Base-by-base conservation (phyloP, 306 rosid genomes). In the Carpinus fangiana region DNA sequence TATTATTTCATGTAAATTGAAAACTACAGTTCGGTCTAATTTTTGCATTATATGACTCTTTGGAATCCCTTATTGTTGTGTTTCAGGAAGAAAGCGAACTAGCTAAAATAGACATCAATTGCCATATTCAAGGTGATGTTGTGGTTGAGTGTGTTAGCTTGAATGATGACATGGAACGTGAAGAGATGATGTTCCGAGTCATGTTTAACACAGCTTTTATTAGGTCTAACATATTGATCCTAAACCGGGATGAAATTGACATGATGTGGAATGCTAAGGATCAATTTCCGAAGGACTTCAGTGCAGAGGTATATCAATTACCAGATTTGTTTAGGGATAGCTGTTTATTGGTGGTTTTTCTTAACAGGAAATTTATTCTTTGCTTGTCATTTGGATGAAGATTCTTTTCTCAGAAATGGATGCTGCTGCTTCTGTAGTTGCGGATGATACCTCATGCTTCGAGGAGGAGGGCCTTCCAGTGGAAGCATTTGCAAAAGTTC, bases 401-500 rank as follows among this genome's bases (percentile, higher is more conserved):
- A 87, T 91, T 80, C 88, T 95, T 85, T 93, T 95, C 91, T 90
- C 97, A 70, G 98, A 92, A 88, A 86, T 92, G 86, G 97, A 95
- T 85, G 92, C 98, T 73, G 89, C 90, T 64, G 85, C 93, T 38
- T 82, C 84, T 50, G 77, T 87, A 69, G 79, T 82, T 71, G 83
- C 60, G 6, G 82, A 77, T 64, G 82, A 85, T 57, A 70, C 82
- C 70, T 88, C 89, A 59, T 90, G 92, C 84, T 87, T 95, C 60
- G 98, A 88, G 81, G 98, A 90, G 81, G 98, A 87, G 78, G 98
- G 98, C 53, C 96, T 95, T 59, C 98, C 98, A 1, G 75, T 87
- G 66, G 98, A 95, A 85, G 98, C 98, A 81, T 95, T 95, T 85
- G 88, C 93, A 75, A 93, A 87, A 86, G 98, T 92, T 81, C 98